These are phyloP conservation scores for Houttuynia cordata DNA, from an alignment of 164 flowering plant species.

Conservation along the genomic window DNA sequence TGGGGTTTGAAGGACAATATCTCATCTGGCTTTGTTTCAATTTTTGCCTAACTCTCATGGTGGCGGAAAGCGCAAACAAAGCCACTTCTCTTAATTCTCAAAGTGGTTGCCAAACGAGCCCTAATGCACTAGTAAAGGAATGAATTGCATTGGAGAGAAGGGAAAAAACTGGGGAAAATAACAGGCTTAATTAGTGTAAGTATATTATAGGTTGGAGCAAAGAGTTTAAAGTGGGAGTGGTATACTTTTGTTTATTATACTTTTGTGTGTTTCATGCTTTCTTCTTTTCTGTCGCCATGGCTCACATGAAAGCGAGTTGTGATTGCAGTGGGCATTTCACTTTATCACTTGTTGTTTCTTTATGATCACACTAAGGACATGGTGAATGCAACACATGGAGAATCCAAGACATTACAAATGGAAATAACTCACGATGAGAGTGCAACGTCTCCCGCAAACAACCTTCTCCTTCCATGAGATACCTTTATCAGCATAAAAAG, in stretches of 20 bases:
- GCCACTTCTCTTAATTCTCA: too few relatives aligned
- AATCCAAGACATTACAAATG: conserved; percentile 3
- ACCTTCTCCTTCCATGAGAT: background rate
- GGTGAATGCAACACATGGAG: conserved; percentile 1
- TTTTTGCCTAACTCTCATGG: too few relatives aligned
- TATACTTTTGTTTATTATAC: background rate
- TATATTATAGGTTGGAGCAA: too few relatives aligned
- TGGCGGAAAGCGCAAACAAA: too few relatives aligned
- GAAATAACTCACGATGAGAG: background rate
- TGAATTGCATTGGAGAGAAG: too few relatives aligned
- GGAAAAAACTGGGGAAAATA: background rate
- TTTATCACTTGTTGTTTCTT: background rate
- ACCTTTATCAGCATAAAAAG: too few relatives aligned
- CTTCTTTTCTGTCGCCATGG: background rate
- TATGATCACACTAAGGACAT: conserved; percentile 5
- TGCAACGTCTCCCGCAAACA: background rate
- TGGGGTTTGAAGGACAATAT: too few relatives aligned
- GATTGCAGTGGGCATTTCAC: conserved; percentile 6
- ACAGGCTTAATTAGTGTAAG: background rate
- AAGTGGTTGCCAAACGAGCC: too few relatives aligned
- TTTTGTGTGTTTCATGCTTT: conserved; percentile 8
- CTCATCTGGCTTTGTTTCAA: too few relatives aligned
- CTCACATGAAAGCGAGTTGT: conserved; percentile 1
- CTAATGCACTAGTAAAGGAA: too few relatives aligned
- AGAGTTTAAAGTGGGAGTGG: background rate